A percentile compares a stretch with the other conserved stretches of the same genome.
Conservation (phyloP, 768 basidiomycete genomes). For the Macrolepiota dolichaula region DNA sequence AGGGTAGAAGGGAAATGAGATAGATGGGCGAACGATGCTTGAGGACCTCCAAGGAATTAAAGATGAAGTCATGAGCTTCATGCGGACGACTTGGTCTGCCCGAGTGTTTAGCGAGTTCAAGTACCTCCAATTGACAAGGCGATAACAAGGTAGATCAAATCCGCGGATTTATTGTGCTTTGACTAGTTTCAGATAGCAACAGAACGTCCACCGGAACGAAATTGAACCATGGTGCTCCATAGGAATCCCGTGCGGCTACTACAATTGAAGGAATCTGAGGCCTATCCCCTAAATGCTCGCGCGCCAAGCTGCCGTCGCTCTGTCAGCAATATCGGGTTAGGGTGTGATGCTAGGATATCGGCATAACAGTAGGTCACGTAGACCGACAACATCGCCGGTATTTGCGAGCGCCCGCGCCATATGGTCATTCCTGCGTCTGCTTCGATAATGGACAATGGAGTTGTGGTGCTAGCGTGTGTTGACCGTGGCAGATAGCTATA, state of each 20-base stretch:
- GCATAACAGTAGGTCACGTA: neutral
- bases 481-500: neutral
- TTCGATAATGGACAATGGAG: neutral
- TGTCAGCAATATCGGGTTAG: neutral
- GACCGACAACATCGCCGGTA: neutral
- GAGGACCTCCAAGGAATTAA: neutral
- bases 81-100: too few relatives aligned
- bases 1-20: too few relatives aligned
- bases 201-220: neutral
- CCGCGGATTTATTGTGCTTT: neutral
- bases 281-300: neutral
- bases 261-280: neutral
- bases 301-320: neutral
- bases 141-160: neutral
- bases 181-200: neutral
- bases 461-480: neutral
- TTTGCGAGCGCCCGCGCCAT: neutral
- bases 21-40: too few relatives aligned
- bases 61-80: neutral
- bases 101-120: too few relatives aligned
- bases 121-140: neutral
- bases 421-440: neutral
- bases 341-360: slow-evolving; percentile 1
- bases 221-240: neutral
- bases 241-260: neutral